Conservation (phyloP, 371 early-diverging fungal genomes). For the Mortierella sp. region DNA sequence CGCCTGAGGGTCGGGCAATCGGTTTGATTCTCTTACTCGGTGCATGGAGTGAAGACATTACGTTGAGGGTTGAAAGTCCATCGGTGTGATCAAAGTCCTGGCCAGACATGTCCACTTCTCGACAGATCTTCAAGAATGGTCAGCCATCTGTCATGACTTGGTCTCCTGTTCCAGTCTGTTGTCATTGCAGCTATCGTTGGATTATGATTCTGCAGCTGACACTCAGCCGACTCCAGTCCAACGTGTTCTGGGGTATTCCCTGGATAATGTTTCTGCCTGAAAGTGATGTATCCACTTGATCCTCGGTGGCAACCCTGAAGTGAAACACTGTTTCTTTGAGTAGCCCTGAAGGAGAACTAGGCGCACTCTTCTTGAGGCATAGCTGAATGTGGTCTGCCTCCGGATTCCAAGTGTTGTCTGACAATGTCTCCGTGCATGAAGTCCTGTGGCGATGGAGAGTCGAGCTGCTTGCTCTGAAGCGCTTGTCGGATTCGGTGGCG, state of each 20-base stretch:
- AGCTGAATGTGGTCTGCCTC: constrained; percentile 38
- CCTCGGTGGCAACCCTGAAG: constrained; percentile 39
- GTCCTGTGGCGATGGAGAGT: too few species aligned
- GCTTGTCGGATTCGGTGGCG: too few species aligned
- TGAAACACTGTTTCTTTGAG: constrained; percentile 37
- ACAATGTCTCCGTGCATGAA: constrained; percentile 28
- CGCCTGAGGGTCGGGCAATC: too few species aligned
- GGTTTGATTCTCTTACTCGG: too few species aligned
- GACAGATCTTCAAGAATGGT: constrained; percentile 45
- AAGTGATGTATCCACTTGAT: constrained; percentile 1
- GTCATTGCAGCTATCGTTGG: background rate
- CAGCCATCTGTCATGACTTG: constrained; percentile 48
- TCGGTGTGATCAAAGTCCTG: constrained; percentile 28
- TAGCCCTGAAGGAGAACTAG: constrained; percentile 46
- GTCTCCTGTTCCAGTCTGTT: constrained; percentile 33
- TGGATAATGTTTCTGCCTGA: too few species aligned
- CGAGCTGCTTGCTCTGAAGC: too few species aligned
- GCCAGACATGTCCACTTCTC: constrained; percentile 38
- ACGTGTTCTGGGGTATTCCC: background rate
- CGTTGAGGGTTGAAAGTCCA: too few species aligned
- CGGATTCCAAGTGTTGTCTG: constrained; percentile 10
- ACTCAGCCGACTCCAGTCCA: constrained; percentile 15
- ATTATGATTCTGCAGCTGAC: constrained; percentile 15
- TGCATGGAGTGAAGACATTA: too few species aligned
- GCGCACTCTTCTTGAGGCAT: constrained; percentile 39